phyloP scores from a whole-genome alignment of 2,329 filamentous ascomycete species.

The Atkinsonella hypoxylon region DNA sequence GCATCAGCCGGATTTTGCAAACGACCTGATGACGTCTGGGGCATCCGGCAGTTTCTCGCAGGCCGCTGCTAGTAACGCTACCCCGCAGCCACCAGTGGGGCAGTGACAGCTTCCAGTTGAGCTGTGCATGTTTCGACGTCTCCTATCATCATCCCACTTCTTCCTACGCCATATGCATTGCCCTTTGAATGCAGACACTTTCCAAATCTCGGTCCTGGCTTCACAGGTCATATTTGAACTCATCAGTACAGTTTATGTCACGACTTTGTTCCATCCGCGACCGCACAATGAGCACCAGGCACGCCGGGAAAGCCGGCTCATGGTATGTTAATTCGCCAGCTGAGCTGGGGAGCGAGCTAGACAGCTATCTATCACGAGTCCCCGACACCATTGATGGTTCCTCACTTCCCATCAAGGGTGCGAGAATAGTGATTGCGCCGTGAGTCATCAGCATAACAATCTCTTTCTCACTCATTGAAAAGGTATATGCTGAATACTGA shows the following conservation, averaged over 20 bases:
- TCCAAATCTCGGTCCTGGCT: background rate
- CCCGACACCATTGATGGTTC: constrained; percentile 48
- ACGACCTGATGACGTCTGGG: too few species aligned
- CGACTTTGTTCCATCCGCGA: background rate
- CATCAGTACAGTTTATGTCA: too few species aligned
- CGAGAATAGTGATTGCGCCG: constrained; percentile 86
- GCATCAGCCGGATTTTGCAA: background rate
- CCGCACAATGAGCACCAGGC: constrained; percentile 3
- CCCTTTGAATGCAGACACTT: background rate
- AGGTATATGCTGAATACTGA: background rate
- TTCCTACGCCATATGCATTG: background rate
- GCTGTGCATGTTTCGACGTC: background rate
- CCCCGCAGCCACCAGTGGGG: background rate
- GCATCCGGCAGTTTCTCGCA: too few species aligned
- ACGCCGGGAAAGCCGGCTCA: constrained; percentile 57
- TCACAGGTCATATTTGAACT: background rate
- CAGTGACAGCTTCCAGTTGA: background rate
- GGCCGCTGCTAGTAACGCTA: background rate
- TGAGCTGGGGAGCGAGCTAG: constrained; percentile 56
- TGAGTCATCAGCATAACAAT: constrained; percentile 37
- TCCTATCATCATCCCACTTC: background rate
- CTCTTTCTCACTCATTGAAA: background rate
- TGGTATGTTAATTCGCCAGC: constrained; percentile 65
- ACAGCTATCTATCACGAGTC: constrained; percentile 62
- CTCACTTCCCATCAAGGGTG: constrained; percentile 56